phyloP scores from a whole-genome alignment of 1,284 basidiomycete species.

The Exsudoporus floridanus region DNA sequence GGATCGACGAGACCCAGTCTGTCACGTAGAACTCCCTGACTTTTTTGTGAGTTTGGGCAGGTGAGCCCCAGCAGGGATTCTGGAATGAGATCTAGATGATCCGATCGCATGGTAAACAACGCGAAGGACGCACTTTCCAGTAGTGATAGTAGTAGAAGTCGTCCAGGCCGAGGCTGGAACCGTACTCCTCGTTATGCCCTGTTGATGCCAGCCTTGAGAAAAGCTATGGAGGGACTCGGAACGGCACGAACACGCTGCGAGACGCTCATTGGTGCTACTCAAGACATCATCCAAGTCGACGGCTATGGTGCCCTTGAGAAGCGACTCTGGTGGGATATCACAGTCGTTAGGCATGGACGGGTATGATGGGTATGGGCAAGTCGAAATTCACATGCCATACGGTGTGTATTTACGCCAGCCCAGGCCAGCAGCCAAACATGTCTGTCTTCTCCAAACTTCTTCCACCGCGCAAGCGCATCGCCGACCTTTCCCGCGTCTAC shows the following conservation, averaged over 20 bases:
- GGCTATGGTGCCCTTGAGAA: constrained; percentile 53
- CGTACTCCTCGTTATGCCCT: constrained; percentile 75
- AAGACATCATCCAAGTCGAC: constrained; percentile 80
- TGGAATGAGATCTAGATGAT: constrained; percentile 26
- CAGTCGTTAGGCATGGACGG: constrained; percentile 4
- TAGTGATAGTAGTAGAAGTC: constrained; percentile 55
- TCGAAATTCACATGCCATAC: constrained; percentile 13
- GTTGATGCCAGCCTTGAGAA: constrained; percentile 6
- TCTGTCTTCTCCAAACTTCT: constrained; percentile 18
- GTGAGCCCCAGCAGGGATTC: constrained; percentile 74
- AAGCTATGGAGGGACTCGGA: background rate
- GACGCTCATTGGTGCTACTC: constrained; percentile 62
- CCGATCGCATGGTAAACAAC: constrained; percentile 59
- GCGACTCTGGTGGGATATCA: background rate
- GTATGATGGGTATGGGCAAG: background rate
- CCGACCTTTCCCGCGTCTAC: constrained; percentile 54
- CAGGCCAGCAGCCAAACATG: constrained; percentile 14
- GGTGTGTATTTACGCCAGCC: too few relatives aligned
- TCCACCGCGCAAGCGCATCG: constrained; percentile 28
- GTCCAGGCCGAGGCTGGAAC: constrained; percentile 47
- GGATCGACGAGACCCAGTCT: constrained; percentile 50
- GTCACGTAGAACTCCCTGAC: constrained; percentile 60
- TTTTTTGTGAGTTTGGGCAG: constrained; percentile 58
- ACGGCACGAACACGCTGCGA: constrained; percentile 59
- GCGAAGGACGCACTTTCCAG: constrained; percentile 26